These are phyloP conservation scores for Candida argentea DNA, from an alignment of 805 yeast genomes.

Conservation along the genomic window DNA sequence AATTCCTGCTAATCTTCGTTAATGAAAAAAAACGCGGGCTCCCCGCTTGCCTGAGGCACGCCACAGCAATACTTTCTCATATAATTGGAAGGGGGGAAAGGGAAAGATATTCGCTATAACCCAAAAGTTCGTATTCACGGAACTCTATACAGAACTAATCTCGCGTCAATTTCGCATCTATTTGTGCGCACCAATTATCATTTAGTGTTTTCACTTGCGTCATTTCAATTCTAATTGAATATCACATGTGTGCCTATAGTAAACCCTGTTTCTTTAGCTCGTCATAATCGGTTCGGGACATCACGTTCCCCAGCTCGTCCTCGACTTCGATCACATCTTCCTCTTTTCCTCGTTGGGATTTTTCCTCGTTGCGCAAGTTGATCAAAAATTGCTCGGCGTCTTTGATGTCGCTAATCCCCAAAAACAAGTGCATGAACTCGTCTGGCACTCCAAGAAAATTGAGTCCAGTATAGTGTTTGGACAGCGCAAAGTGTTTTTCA, in stretches of 20 bases:
- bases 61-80: too few relatives aligned
- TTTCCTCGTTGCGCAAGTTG: conserved; percentile 25
- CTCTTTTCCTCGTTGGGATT: conserved; percentile 27
- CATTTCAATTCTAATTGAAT: not conserved
- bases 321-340: conserved; percentile 72
- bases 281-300: conserved; percentile 72
- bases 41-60: too few relatives aligned
- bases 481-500: conserved; percentile 64
- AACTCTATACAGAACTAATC: too few relatives aligned
- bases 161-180: not conserved
- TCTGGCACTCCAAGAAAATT: conserved; percentile 61
- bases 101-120: too few relatives aligned
- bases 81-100: too few relatives aligned
- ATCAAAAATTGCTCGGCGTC: conserved; percentile 61
- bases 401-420: conserved; percentile 52
- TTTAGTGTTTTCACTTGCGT: not conserved
- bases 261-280: conserved; percentile 87
- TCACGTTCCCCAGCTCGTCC: conserved; percentile 87
- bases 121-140: too few relatives aligned
- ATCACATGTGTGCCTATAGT: conserved; percentile 25
- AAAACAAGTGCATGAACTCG: conserved; percentile 34
- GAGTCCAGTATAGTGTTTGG: conserved; percentile 65
- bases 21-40: too few relatives aligned
- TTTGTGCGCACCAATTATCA: not conserved
- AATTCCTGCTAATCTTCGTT: too few relatives aligned